Conservation (phyloP, 345 rosid genomes). For the Bruguiera gymnorhiza region DNA sequence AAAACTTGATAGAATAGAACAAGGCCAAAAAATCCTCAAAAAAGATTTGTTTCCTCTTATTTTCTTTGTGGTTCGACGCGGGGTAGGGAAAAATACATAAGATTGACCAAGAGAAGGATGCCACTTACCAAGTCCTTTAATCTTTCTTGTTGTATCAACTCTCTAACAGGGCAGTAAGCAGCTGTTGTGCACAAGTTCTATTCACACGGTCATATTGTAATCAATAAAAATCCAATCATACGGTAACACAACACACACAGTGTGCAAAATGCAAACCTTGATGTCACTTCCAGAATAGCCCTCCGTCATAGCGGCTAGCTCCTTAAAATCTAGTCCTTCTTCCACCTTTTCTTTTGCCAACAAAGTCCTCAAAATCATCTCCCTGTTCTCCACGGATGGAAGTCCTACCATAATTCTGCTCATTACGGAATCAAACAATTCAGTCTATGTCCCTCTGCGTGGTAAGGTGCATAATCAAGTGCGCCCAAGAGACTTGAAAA, state of each 20-base stretch:
- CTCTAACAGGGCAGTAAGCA: slow-evolving; percentile 80
- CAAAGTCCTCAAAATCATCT: slow-evolving; percentile 60
- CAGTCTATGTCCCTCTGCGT: not conserved
- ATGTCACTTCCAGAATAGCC: slow-evolving; percentile 88
- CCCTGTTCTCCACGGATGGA: slow-evolving; percentile 66
- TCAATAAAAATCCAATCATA: not conserved
- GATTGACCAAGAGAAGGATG: not conserved
- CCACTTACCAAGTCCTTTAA: slow-evolving; percentile 54
- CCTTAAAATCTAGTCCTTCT: slow-evolving; percentile 60
- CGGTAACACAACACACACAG: not conserved
- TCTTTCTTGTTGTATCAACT: slow-evolving; percentile 76
- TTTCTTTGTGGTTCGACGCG: too few relatives aligned
- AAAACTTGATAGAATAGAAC: too few relatives aligned
- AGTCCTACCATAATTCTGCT: slow-evolving; percentile 80
- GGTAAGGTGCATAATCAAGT: too few relatives aligned
- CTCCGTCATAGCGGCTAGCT: slow-evolving; percentile 72
- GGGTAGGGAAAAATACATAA: not conserved
- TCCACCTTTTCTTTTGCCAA: slow-evolving; percentile 66
- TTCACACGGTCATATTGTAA: slow-evolving; percentile 1
- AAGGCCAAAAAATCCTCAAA: too few relatives aligned
- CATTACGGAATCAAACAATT: not conserved
- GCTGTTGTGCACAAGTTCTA: slow-evolving; percentile 92
- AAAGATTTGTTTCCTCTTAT: too few relatives aligned
- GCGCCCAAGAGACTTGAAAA: too few relatives aligned
- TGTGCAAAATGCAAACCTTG: slow-evolving; percentile 39